Conservation (phyloP, 169 alveolate species). For the Cystoisospora suis region DNA sequence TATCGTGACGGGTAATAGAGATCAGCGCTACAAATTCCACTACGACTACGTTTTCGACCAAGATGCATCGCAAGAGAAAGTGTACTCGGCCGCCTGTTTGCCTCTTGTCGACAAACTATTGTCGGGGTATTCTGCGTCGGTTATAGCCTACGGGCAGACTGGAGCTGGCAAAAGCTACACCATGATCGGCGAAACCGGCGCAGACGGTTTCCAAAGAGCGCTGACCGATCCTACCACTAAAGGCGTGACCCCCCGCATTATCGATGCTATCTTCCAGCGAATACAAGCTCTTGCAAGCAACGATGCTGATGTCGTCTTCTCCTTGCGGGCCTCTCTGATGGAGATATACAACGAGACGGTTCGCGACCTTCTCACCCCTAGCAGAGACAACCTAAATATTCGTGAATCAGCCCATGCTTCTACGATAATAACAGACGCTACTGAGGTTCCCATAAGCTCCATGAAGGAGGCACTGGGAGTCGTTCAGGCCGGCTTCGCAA, state of each 20-base stretch:
- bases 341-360: constrained; percentile 60
- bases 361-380: constrained; percentile 48
- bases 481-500: constrained; percentile 4
- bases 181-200: constrained; percentile 35
- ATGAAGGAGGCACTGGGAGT: constrained; percentile 7
- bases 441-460: constrained; percentile 19
- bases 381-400: constrained; percentile 18
- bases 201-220: neutral
- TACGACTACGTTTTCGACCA: constrained; percentile 79
- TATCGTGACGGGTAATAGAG: neutral
- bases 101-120: constrained; percentile 81
- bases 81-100: constrained; percentile 76
- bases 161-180: constrained; percentile 78
- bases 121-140: constrained; percentile 89
- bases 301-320: neutral
- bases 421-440: constrained; percentile 28
- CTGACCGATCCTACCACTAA: constrained; percentile 19
- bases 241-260: constrained; percentile 9
- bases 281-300: neutral
- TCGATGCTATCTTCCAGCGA: neutral
- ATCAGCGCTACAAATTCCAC: constrained; percentile 41
- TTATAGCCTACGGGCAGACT: constrained; percentile 90
- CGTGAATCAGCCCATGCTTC: constrained; percentile 30
- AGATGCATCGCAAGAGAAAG: constrained; percentile 74
- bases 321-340: constrained; percentile 41